These are phyloP conservation scores for Ogataea saltuana DNA, from an alignment of 805 yeast genomes.

Conservation along the genomic window DNA sequence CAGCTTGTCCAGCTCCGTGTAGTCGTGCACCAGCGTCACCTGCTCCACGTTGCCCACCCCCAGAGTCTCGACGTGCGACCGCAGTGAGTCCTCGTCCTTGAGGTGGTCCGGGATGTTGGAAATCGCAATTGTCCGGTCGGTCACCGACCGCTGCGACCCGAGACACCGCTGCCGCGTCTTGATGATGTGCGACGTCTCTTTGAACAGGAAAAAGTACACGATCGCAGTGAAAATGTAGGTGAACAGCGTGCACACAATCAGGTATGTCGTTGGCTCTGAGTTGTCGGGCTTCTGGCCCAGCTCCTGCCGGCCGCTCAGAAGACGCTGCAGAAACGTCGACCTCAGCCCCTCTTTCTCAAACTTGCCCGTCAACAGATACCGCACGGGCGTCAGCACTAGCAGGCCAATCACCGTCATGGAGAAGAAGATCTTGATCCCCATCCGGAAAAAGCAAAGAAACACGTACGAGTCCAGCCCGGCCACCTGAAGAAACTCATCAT, in stretches of 20 bases:
- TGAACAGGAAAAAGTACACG: slow-evolving; percentile 46
- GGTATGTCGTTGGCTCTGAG: slow-evolving; percentile 36
- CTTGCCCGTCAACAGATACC: slow-evolving; percentile 53
- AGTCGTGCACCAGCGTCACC: slow-evolving; percentile 47
- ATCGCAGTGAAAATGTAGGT: slow-evolving; percentile 54
- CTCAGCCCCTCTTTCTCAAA: slow-evolving; percentile 37
- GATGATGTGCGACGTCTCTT: slow-evolving; percentile 49
- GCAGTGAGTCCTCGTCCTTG: slow-evolving; percentile 44
- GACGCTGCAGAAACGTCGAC: slow-evolving; percentile 8
- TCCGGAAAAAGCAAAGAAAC: slow-evolving; percentile 56
- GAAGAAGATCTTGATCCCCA: slow-evolving; percentile 50
- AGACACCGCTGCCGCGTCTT: slow-evolving; percentile 56
- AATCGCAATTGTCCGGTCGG: slow-evolving; percentile 57
- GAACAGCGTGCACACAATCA: slow-evolving; percentile 56
- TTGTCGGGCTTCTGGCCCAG: slow-evolving; percentile 24
- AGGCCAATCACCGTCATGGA: slow-evolving; percentile 48
- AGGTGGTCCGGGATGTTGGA: slow-evolving; percentile 54
- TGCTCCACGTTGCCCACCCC: slow-evolving; percentile 57
- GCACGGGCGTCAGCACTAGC: slow-evolving; percentile 50
- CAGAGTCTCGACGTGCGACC: slow-evolving; percentile 51
- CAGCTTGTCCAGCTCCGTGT: slow-evolving; percentile 40
- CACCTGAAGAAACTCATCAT: slow-evolving; percentile 53
- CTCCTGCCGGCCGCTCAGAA: slow-evolving; percentile 11
- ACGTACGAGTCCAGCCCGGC: slow-evolving; percentile 63
- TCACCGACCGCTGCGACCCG: slow-evolving; percentile 59